phyloP scores from a whole-genome alignment of 345 rosid genomes.

The Gossypium raimondii region DNA sequence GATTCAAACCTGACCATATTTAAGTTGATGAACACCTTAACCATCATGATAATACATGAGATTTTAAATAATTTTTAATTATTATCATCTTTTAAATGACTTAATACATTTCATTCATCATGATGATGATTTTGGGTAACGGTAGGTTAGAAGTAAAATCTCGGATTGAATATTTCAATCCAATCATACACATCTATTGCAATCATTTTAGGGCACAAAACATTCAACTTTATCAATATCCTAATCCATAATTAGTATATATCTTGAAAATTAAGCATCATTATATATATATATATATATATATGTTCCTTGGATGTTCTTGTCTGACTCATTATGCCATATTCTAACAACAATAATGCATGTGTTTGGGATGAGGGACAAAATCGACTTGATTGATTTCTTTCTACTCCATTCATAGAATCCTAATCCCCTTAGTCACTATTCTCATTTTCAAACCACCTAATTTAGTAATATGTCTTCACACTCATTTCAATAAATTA shows the following conservation, averaged over 20 bases:
- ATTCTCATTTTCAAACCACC: too few species aligned
- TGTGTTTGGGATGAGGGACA: background rate
- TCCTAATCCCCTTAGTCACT: background rate
- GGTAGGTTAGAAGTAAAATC: background rate
- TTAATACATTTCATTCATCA: too few species aligned
- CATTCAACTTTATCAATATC: background rate
- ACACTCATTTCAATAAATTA: too few species aligned
- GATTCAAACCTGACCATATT: accelerated
- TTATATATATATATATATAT: too few species aligned
- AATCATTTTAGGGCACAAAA: background rate
- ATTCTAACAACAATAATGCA: background rate
- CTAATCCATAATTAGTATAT: background rate
- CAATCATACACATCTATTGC: conserved; percentile 4
- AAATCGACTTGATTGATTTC: background rate
- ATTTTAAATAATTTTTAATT: too few species aligned
- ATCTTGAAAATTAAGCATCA: background rate
- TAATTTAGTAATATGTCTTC: too few species aligned
- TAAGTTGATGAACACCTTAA: too few species aligned
- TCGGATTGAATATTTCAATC: background rate
- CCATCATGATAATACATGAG: too few species aligned
- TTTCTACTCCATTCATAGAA: background rate
- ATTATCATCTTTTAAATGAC: too few species aligned
- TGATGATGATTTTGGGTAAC: too few species aligned
- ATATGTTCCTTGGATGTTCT: background rate
- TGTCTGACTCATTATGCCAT: background rate